Conservation (phyloP, 2,329 filamentous ascomycete species). For the Cercospora sp. region DNA sequence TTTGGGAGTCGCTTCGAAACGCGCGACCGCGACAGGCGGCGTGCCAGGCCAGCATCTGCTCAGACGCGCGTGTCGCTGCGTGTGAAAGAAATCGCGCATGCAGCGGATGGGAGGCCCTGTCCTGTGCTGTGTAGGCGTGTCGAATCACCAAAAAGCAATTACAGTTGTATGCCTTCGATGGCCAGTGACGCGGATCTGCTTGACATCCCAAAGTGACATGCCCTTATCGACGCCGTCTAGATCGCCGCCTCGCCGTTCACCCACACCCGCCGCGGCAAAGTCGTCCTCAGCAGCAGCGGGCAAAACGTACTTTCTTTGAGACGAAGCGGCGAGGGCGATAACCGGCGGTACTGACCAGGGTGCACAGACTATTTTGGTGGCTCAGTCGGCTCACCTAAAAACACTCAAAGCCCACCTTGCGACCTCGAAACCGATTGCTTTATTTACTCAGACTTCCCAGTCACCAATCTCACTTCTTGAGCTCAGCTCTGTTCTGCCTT, state of each 20-base stretch:
- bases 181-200: conserved; percentile 11
- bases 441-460: conserved; percentile 1
- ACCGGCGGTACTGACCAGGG: conserved; percentile 10
- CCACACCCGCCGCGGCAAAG: conserved; percentile 2
- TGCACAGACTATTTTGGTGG: conserved; percentile 11
- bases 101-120: not conserved
- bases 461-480: conserved; percentile 5
- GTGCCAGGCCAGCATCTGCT: not conserved
- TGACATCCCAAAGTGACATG: conserved; percentile 11
- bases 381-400: conserved; percentile 14
- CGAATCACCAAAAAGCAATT: conserved; percentile 7
- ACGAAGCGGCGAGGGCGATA: conserved; percentile 2
- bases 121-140: not conserved
- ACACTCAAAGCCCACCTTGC: conserved; percentile 12
- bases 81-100: not conserved
- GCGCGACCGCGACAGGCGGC: not conserved
- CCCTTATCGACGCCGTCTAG: conserved; percentile 9
- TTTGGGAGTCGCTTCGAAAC: not conserved
- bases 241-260: conserved; percentile 15
- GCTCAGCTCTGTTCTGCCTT: conserved; percentile 6
- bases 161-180: conserved; percentile 1
- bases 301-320: not conserved
- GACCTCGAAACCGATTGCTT: conserved; percentile 2
- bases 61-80: not conserved
- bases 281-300: not conserved